phyloP scores from a whole-genome alignment of 176 grass and related monocot genomes.

The Pharus latifolius region DNA sequence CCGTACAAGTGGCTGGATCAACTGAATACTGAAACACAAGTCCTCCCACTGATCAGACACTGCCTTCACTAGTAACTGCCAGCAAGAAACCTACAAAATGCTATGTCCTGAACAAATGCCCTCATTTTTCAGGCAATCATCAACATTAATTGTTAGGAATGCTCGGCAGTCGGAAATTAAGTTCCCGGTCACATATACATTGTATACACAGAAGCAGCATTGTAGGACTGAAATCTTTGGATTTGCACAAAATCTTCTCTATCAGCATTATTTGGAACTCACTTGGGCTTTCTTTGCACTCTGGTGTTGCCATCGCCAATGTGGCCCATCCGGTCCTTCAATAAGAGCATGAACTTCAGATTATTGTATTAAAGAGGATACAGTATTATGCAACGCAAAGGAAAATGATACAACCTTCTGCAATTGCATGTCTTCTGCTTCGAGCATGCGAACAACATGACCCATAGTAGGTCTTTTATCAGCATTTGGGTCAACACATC shows the following conservation, averaged over 20 bases:
- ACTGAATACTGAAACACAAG: background rate
- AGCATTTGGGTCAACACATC: slow-evolving; percentile 54
- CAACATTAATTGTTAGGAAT: no score
- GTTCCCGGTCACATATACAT: background rate
- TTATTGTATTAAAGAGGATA: no score
- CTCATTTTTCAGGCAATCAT: background rate
- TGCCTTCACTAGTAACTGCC: background rate
- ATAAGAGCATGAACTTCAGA: background rate
- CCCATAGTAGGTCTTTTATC: slow-evolving; percentile 67
- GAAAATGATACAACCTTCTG: slow-evolving; percentile 26
- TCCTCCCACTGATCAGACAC: background rate
- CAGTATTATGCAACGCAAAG: background rate
- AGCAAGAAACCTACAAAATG: background rate
- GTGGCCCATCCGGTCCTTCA: slow-evolving; percentile 49
- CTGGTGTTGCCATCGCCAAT: slow-evolving; percentile 6
- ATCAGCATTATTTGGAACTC: slow-evolving; percentile 20
- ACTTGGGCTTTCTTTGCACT: slow-evolving; percentile 43
- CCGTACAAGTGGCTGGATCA: slow-evolving; percentile 20
- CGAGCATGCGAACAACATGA: slow-evolving; percentile 59
- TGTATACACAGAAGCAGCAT: no score
- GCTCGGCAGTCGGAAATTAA: background rate
- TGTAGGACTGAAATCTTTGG: slow-evolving; percentile 38
- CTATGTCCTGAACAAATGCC: background rate
- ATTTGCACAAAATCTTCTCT: slow-evolving; percentile 20
- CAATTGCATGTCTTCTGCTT: slow-evolving; percentile 40